phyloP scores from a whole-genome alignment of 495 filamentous ascomycete species.

The Neurospora sp. region DNA sequence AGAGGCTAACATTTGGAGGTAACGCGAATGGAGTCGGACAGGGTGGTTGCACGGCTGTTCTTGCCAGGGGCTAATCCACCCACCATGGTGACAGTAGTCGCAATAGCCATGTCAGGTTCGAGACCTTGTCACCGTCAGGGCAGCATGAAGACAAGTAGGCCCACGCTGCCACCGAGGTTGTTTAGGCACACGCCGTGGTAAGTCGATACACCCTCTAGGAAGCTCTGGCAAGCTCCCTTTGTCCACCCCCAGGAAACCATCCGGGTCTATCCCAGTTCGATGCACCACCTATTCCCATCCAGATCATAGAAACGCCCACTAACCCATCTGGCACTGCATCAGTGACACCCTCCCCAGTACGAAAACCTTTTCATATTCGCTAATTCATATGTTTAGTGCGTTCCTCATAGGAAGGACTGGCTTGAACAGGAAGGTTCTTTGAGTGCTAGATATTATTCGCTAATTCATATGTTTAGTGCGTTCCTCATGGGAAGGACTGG shows the following conservation, averaged over 20 bases:
- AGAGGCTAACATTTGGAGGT: background rate
- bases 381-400: background rate
- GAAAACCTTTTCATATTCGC: background rate
- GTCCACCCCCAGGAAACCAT: background rate
- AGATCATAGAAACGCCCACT: background rate
- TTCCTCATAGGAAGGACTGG: background rate
- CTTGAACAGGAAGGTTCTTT: background rate
- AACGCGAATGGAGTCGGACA: background rate
- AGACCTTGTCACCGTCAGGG: background rate
- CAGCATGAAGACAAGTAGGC: background rate
- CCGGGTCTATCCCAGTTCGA: background rate
- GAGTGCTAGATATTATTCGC: background rate
- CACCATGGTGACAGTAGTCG: background rate
- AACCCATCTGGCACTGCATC: background rate
- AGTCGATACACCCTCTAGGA: background rate
- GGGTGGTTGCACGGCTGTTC: background rate
- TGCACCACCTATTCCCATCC: background rate
- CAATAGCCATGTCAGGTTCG: background rate
- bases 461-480: background rate
- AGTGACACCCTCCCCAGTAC: background rate
- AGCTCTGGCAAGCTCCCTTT: background rate
- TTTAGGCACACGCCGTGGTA: background rate
- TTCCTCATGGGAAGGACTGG: background rate
- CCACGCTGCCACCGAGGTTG: background rate
- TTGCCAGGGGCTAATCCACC: background rate